Evolutionary conservation across 1,284 basidiomycete genomes (phyloP), one percentile per base, ranked within the genome.

Genomic region (Cryptococcus sp.): DNA sequence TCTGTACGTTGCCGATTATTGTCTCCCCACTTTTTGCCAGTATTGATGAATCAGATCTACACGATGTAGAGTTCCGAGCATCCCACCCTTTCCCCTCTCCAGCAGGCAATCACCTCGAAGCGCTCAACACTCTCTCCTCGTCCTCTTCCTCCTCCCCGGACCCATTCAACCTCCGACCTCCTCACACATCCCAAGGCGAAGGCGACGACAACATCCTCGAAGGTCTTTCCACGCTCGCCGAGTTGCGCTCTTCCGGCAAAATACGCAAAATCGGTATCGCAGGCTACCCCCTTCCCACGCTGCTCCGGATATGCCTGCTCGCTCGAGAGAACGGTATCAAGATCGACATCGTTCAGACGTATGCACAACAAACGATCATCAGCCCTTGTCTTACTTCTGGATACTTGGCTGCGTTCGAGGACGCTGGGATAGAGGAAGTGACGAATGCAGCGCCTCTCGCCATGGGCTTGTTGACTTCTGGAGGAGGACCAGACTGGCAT

Each of bases 31-130:
- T 12, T n/a, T n/a, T n/a, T n/a, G n/a, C n/a, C n/a, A n/a, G n/a
- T n/a, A n/a, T 14, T 31, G 28, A 31, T 14, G 28, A 31, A 14
- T n/a, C 60, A 65, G 70, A 91, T 62, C 76, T 97, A 32, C 94
- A 98, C 68, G 94, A 97, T 68, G 80, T 87, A 51, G 94, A 98
- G 75, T 97, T 86, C 63, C 82, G 95, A 11, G 80, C 80, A 22
- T 79, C 82, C 1, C 68, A 76, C 22, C 79, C 81, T 16, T 48
- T 48, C 45, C 62, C 63, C 0, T 74, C 74, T 37, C 70, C 69
- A 3, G 53, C 56, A 4, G 70, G 72, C 16, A 63, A 72, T 3
- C 84, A 84, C 24, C 69, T 88, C 26, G 67, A 63, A 10, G 74
- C 74, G 2, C 78, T 84, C 36, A 75, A 74, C 11, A 39, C 48